Evolutionary conservation across 192 early-diverging fungal genomes (phyloP), one percentile per base, ranked within the genome.

Genomic region (Backusella westeae): DNA sequence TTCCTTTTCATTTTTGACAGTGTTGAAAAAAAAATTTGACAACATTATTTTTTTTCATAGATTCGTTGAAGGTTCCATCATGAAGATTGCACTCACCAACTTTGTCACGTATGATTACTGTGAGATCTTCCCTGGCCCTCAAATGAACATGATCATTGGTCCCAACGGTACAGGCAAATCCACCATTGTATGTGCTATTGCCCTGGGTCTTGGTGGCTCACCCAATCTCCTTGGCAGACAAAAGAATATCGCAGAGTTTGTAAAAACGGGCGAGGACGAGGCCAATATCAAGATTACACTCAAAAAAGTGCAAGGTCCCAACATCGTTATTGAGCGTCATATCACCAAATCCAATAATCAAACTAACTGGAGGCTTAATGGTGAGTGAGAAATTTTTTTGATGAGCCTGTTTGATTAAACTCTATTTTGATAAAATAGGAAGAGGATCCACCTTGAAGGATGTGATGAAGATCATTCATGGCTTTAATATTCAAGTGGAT

Each of bases 91-190:
- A 6, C 84, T 96, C 29, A 89, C 80, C n/a, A 95, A 97, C 81
- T 99, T 99, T 83, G 91, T 99, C n/a, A 99, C 98, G 0, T 99
- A 99, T 81, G 92, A 96, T 74, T 82, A 82, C 10, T 93, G 93
- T 71, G 91, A 96, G 67, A 91, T 97, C 69, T 78, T 56, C 7
- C 97, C 98, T 1, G 98, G 98, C 0, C 96, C 96, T 0, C 89
- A 96, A 75, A 87, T 99, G 80, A 99, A 99, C 82, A 99, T 99
- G 98, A 94, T 99, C 36, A 94, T 98, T 67, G 96, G 95, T 29
- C 94, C 96, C 3, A 99, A 98, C 79, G 97, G 97, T 8, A 97
- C 98, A 0, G 98, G 98, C 63, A 99, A 99, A 78, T 93, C 91
- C 49, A 96, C 96, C 0, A 92, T 98, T 42, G 96, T 99, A 1